A percentile compares a stretch with the other conserved stretches of the same genome.
phyloP scores from a whole-genome alignment of 2,329 filamentous ascomycete genomes.

The Beauveria caledonica region DNA sequence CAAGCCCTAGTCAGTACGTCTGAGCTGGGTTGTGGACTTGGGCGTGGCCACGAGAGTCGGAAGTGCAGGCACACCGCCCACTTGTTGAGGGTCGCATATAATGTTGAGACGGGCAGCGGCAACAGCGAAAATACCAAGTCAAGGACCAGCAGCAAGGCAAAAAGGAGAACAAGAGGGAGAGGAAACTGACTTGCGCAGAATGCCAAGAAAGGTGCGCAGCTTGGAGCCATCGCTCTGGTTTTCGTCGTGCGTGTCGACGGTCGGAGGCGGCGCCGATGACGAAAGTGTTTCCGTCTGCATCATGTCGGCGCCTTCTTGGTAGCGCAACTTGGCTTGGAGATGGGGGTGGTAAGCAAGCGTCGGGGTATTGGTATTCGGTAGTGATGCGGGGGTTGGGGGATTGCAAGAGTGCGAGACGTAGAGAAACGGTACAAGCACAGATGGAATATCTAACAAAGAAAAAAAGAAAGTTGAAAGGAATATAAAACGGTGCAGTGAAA shows the following conservation, averaged over 20 bases:
- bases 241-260: slow-evolving; percentile 33
- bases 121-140: not conserved
- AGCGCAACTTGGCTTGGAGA: not conserved
- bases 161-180: not conserved
- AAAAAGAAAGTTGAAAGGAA: not conserved
- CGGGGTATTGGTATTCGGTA: not conserved
- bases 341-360: not conserved
- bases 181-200: slow-evolving; percentile 69
- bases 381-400: not conserved
- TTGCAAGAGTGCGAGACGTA: not conserved
- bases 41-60: not conserved
- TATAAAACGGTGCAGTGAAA: slow-evolving; percentile 2
- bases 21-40: not conserved
- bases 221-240: slow-evolving; percentile 72
- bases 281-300: slow-evolving; percentile 25
- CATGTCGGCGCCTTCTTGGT: not conserved
- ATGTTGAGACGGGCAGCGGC: slow-evolving; percentile 7
- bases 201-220: slow-evolving; percentile 78
- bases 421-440: not conserved
- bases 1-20: slow-evolving; percentile 19
- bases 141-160: not conserved
- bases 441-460: not conserved
- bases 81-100: slow-evolving; percentile 12
- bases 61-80: slow-evolving; percentile 13
- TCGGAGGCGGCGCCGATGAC: slow-evolving; percentile 27